These are phyloP conservation scores for Thelonectria discophora DNA, from an alignment of 2,329 filamentous ascomycete species.

Conservation along the genomic window DNA sequence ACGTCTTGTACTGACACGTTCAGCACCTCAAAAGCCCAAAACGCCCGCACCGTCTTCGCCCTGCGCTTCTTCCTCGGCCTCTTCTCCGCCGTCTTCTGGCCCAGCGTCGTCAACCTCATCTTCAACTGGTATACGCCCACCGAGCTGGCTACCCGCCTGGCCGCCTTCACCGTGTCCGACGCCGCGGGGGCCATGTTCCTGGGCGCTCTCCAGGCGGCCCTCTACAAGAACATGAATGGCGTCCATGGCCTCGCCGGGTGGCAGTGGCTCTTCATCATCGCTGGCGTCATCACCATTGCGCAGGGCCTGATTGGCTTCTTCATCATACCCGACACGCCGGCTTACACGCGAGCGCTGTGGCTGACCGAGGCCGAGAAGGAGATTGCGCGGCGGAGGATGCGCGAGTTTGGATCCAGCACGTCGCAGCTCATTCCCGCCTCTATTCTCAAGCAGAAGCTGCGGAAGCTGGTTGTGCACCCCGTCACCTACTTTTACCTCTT, in stretches of 20 bases:
- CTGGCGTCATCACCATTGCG: conserved; percentile 53
- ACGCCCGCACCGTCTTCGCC: conserved; percentile 48
- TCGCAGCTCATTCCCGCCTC: conserved; percentile 40
- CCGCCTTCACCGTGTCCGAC: conserved; percentile 55
- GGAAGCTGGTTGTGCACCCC: conserved; percentile 42
- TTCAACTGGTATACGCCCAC: conserved; percentile 56
- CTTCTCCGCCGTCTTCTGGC: conserved; percentile 50
- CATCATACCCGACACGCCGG: conserved; percentile 47
- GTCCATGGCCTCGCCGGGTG: conserved; percentile 52
- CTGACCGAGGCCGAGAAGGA: conserved; percentile 42
- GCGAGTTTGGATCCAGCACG: conserved; percentile 41
- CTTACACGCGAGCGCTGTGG: conserved; percentile 44
- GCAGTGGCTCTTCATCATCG: conserved; percentile 58
- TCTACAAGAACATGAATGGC: conserved; percentile 53
- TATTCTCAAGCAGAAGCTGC: conserved; percentile 39
- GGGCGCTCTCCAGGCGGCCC: conserved; percentile 54
- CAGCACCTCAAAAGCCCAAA: conserved; percentile 46
- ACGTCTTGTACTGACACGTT: conserved; percentile 4
- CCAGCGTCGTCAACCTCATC: conserved; percentile 50
- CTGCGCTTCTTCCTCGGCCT: conserved; percentile 57
- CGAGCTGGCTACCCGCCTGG: conserved; percentile 53
- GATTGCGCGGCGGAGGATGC: conserved; percentile 42
- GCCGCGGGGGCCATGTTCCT: conserved; percentile 56
- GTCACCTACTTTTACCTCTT: conserved; percentile 46
- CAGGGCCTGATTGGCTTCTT: conserved; percentile 53